phyloP scores from a whole-genome alignment of 345 rosid genomes.

The Rhizophora apiculata region DNA sequence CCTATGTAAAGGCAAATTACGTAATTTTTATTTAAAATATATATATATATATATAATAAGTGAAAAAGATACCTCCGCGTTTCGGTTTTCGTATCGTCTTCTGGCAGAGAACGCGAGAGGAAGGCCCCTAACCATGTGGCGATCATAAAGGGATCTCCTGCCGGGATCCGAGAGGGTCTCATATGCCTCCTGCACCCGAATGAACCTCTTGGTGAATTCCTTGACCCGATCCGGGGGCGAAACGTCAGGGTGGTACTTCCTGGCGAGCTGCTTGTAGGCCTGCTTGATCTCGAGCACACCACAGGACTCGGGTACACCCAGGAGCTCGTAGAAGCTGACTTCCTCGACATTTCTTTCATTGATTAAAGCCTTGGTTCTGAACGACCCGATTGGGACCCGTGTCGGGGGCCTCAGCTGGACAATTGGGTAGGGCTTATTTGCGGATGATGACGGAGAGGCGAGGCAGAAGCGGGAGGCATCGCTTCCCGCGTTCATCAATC shows the following conservation, averaged over 20 bases:
- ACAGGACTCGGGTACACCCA: conserved; percentile 65
- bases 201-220: conserved; percentile 59
- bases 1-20: neutral
- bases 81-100: conserved; percentile 11
- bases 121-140: conserved; percentile 27
- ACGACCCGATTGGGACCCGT: conserved; percentile 30
- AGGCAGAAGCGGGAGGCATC: conserved; percentile 33
- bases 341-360: conserved; percentile 27
- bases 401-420: conserved; percentile 26
- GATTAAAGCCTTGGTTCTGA: conserved; percentile 38
- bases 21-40: too few relatives aligned
- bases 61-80: conserved; percentile 17
- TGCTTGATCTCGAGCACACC: conserved; percentile 66
- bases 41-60: too few relatives aligned
- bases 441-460: neutral
- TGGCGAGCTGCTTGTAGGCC: conserved; percentile 80
- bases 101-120: conserved; percentile 29
- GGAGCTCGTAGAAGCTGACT: conserved; percentile 68
- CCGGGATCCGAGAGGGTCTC: conserved; percentile 34
- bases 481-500: conserved; percentile 36
- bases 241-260: conserved; percentile 88
- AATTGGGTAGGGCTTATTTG: neutral
- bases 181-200: conserved; percentile 35
- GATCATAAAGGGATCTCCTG: conserved; percentile 23
- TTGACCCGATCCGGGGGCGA: conserved; percentile 77